Conservation (phyloP, 225 moss, liverwort and hornwort genomes). For the Physcomitrellopsis africana region DNA sequence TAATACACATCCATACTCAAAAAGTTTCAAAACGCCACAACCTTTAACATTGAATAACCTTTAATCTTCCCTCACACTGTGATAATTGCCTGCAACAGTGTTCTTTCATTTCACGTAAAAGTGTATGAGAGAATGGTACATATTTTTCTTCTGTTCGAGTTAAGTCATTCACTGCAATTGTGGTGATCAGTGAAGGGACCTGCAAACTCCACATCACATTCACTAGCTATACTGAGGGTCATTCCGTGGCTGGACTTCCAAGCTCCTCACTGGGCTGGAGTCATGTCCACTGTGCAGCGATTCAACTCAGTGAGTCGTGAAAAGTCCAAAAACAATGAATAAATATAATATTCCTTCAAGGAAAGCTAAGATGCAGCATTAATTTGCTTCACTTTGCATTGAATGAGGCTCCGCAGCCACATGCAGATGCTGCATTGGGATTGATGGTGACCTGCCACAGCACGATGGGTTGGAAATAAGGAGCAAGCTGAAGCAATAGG, state of each 20-base stretch:
- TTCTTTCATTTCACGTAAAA: too few species aligned
- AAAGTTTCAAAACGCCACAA: too few species aligned
- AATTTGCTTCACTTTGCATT: slow-evolving; percentile 68
- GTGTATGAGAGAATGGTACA: slow-evolving; percentile 4
- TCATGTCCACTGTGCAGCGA: slow-evolving; percentile 21
- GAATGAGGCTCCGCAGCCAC: slow-evolving; percentile 92
- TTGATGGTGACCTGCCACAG: slow-evolving; percentile 71
- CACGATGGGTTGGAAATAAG: slow-evolving; percentile 1
- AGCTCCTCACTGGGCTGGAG: slow-evolving; percentile 7
- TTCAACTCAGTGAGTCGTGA: slow-evolving; percentile 19
- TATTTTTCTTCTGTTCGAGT: slow-evolving; percentile 25
- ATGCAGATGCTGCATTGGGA: slow-evolving; percentile 85
- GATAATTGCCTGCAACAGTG: too few species aligned
- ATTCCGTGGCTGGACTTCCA: not conserved
- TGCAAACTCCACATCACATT: slow-evolving; percentile 19
- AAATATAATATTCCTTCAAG: slow-evolving; percentile 18
- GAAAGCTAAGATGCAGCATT: slow-evolving; percentile 6
- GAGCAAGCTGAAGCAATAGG: not conserved
- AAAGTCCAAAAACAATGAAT: slow-evolving; percentile 14
- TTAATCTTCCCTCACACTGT: too few species aligned
- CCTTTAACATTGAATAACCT: too few species aligned
- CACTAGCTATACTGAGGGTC: slow-evolving; percentile 18
- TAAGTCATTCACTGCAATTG: slow-evolving; percentile 3
- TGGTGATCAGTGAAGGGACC: slow-evolving; percentile 16
- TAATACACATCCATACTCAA: too few species aligned